Evolutionary conservation across 139 green algal genomes (phyloP), one percentile per base, ranked within the genome.

Genomic region (Ostreobium quekettii): DNA sequence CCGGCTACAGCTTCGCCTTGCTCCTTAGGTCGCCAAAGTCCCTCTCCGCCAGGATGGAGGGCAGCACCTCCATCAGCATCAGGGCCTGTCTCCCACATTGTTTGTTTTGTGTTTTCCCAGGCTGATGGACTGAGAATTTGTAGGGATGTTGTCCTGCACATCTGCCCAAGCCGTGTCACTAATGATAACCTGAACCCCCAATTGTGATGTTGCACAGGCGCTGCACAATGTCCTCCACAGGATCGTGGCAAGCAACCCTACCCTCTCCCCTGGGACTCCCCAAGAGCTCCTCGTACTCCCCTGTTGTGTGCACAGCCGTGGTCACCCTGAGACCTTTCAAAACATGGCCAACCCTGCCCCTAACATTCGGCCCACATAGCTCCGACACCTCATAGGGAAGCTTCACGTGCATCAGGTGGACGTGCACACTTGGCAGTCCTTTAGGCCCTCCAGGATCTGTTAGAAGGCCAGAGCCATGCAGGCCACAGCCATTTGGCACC

Each of bases 161-260:
- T 64, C 60, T 8, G 78, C 70, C 88, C 88, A 95, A 2, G 88
- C 85, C 46, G 64, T 42, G 64, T 89, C 82, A 32, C 66, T 87
- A 6, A 95, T 64, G 32, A 95, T 72, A 15, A 94, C 84, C 59
- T 91, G 84, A 0, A n/a, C 86, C 85, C 29, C 85, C 85, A 48
- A 82, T 66, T 5, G 64, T 70, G 0, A 66, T 67, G 30, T 75
- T 73, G 22, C 69, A 74, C 1, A 94, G 66, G 36, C 59, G 60
- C n/a, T 75, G 33, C 26, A 77, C 67, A 22, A 86, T 67, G 11
- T 72, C 68, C 59, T 84, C 80, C 1, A 39, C 85, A 1, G 67
- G 70, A 5, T 86, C 87, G 7, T 60, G 24, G 61, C 84, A 90
- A n/a, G 78, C 70, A 2, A 64, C 66, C 39, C 35, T 46, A 60